phyloP scores from a whole-genome alignment of 2,329 filamentous ascomycete genomes.

The Trichoderma brevicompactum region DNA sequence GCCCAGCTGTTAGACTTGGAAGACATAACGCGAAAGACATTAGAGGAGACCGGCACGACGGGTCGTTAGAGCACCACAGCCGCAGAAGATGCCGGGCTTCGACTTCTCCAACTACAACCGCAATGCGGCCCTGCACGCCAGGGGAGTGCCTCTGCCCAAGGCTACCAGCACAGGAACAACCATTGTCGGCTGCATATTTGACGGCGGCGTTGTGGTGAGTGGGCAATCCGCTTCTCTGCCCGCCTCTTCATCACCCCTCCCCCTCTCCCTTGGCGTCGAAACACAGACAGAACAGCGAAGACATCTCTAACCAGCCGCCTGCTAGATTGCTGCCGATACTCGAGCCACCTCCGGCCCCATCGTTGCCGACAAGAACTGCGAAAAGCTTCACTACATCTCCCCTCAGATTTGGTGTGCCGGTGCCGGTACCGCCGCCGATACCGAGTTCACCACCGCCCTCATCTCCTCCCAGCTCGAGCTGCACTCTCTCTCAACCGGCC shows the following conservation, averaged over 20 bases:
- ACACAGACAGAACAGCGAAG: not conserved
- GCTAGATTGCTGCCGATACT: conserved; percentile 97
- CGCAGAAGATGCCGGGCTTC: conserved; percentile 80
- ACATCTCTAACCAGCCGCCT: not conserved
- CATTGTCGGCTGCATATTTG: conserved; percentile 95
- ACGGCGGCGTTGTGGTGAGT: conserved; percentile 91
- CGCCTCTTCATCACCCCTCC: conserved; percentile 6
- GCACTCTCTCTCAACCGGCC: conserved; percentile 93
- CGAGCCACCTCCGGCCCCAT: conserved; percentile 96
- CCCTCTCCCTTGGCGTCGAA: not conserved
- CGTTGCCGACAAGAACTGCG: conserved; percentile 99
- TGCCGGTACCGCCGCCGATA: conserved; percentile 96
- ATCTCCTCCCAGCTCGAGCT: conserved; percentile 99
- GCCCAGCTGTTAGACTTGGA: not conserved
- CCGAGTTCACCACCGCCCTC: conserved; percentile 97
- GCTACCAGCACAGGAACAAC: conserved; percentile 98
- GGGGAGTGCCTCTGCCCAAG: conserved; percentile 92
- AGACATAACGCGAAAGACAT: conserved; percentile 6
- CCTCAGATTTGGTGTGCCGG: conserved; percentile 99
- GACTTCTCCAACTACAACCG: conserved; percentile 99
- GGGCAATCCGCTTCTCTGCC: not conserved
- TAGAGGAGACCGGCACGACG: conserved; percentile 20
- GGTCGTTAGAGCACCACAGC: conserved; percentile 10
- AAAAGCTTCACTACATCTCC: conserved; percentile 98
- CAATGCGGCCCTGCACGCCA: conserved; percentile 93